Percentiles rank a stretch among this genome's conserved stretches.
Evolutionary conservation across 2,329 filamentous ascomycete species (phyloP).

Genomic region (Arachnomyces sp.): DNA sequence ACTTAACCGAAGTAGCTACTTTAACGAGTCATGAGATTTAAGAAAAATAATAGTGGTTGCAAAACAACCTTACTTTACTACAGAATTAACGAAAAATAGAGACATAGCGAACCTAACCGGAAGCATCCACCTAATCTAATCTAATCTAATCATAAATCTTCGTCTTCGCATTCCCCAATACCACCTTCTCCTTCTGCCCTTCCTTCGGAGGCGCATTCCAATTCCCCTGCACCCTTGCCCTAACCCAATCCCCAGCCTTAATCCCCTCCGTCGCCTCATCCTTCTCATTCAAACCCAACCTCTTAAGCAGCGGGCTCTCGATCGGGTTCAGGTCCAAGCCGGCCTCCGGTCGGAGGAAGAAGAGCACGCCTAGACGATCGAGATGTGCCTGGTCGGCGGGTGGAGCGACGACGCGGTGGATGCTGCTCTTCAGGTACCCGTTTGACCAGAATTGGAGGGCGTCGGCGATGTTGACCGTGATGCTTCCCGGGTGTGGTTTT

Average conservation of each 20-base stretch:
- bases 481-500: constrained; percentile 20
- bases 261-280: constrained; percentile 10
- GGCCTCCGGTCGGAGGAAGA: constrained; percentile 38
- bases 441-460: constrained; percentile 44
- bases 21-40: too few relatives aligned
- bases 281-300: constrained; percentile 9
- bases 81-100: too few relatives aligned
- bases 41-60: too few relatives aligned
- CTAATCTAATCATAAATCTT: constrained; percentile 2
- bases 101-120: too few relatives aligned
- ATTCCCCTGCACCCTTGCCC: constrained; percentile 35
- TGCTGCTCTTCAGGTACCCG: constrained; percentile 42
- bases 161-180: constrained; percentile 1
- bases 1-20: too few relatives aligned
- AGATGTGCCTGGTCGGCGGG: constrained; percentile 42
- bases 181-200: neutral
- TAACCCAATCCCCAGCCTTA: constrained; percentile 16
- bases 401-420: constrained; percentile 45
- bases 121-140: too few relatives aligned
- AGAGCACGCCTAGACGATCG: constrained; percentile 38
- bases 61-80: too few relatives aligned
- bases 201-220: constrained; percentile 28
- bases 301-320: neutral
- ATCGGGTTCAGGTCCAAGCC: constrained; percentile 13
- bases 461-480: constrained; percentile 48